phyloP scores from a whole-genome alignment of 2,329 filamentous ascomycete genomes.

The Fusarium hainanense region DNA sequence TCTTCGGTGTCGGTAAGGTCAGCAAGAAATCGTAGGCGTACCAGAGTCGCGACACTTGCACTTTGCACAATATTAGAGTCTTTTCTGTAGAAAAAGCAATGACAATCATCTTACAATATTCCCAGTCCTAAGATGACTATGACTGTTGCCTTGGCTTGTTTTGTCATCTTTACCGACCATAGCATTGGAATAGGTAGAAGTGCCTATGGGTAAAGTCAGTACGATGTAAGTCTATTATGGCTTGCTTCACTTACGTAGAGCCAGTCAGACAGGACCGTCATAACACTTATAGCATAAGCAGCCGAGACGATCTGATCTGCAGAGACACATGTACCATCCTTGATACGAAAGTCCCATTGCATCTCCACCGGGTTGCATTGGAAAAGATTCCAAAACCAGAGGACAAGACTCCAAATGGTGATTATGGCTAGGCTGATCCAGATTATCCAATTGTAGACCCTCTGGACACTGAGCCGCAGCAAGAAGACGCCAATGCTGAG shows the following conservation, averaged over 20 bases:
- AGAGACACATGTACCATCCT: conserved; percentile 56
- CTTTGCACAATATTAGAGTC: conserved; percentile 45
- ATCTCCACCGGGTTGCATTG: conserved; percentile 62
- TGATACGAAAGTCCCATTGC: conserved; percentile 65
- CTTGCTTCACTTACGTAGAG: conserved; percentile 55
- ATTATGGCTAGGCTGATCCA: conserved; percentile 59
- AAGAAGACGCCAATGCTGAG: conserved; percentile 66
- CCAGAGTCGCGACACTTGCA: conserved; percentile 65
- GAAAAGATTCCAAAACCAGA: conserved; percentile 65
- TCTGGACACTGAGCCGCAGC: conserved; percentile 59
- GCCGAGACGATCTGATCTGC: conserved; percentile 58
- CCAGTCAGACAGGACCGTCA: conserved; percentile 66
- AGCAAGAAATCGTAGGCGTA: conserved; percentile 61
- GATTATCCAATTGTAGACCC: conserved; percentile 61
- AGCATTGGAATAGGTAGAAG: conserved; percentile 65
- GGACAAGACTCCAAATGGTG: conserved; percentile 57
- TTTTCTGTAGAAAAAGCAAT: background rate
- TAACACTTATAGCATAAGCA: conserved; percentile 63
- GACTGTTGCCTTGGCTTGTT: conserved; percentile 63
- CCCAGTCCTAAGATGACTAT: conserved; percentile 62
- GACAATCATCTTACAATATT: conserved; percentile 56
- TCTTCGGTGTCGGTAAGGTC: conserved; percentile 58
- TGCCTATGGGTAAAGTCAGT: conserved; percentile 50
- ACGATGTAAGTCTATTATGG: background rate
- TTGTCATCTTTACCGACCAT: conserved; percentile 65